Base-by-base conservation (phyloP, 1,139 yeast species). In the Arxiozyma heterogenica region DNA sequence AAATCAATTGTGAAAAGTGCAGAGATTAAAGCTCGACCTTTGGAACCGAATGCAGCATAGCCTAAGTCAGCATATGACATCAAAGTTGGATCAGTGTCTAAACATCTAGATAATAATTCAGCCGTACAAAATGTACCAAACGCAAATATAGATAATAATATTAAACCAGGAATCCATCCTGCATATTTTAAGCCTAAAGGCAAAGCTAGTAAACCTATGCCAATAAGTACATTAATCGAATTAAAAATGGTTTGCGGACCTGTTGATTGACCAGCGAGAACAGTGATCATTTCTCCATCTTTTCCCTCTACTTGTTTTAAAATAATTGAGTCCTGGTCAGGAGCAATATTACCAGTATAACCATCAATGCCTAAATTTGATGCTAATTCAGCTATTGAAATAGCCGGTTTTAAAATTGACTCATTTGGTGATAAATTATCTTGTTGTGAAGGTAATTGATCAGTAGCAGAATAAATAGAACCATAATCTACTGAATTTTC, bases 1-100 rank as follows among this genome's bases (percentile, higher is more conserved):
- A 91, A 75, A 67, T 91, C 98, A 53, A 87, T 60, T 0, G 91
- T 79, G 65, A 91, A 90, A 11, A 89, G 71, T 4, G 78, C 58
- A 0, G 96, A 88, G 21, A 88, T 86, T 41, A 85, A 67, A 1
- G 84, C 71, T 55, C 87, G 73, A 1, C 84, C 86, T 45, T 71
- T 73, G 6, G 78, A 63, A 0, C 86, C 87, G 67, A 83, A 86
- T 0, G 93, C 84, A 5, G 87, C 90, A 62, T 79, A 83, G 8
- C 91, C 94, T 61, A 87, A 74, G 68, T 90, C 97, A 6, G 95
- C 95, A 68, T 90, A 91, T 0, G 96, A 87, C 78, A 84, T 84
- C 59, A 91, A 74, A 0, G 91, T 82, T 11, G 77, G 79, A 66
- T 88, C 91, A 1, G 86, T 82, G 60, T 84, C 90, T 79, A 88